Conservation (phyloP, 345 rosid species). For the Citrus reticulata region DNA sequence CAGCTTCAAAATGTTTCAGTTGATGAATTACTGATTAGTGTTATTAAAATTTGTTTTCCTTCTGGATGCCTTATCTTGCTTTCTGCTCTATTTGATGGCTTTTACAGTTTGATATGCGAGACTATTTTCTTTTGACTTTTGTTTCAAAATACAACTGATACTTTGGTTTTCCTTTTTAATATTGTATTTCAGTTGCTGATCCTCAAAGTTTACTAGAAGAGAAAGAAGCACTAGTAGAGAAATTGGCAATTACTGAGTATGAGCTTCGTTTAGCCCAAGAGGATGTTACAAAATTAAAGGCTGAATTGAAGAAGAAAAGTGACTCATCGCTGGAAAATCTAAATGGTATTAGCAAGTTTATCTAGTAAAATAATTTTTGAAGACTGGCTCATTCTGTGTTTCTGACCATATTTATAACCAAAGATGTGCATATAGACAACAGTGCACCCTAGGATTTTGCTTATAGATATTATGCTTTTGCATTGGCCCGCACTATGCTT, state of each 20-base stretch:
- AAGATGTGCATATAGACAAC: background rate
- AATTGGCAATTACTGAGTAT: slow-evolving; percentile 76
- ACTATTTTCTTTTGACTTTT: slow-evolving; percentile 5
- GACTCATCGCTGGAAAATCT: slow-evolving; percentile 37
- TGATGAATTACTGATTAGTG: background rate
- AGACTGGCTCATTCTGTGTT: background rate
- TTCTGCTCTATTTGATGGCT: background rate
- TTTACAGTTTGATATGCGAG: background rate
- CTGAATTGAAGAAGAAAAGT: slow-evolving; percentile 65
- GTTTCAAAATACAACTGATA: slow-evolving; percentile 11
- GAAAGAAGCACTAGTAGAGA: slow-evolving; percentile 77
- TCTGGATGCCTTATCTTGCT: background rate
- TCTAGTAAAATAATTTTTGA: background rate
- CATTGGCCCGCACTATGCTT: background rate
- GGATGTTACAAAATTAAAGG: slow-evolving; percentile 70
- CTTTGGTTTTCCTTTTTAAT: slow-evolving; percentile 11
- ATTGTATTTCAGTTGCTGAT: slow-evolving; percentile 68
- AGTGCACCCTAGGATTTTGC: background rate
- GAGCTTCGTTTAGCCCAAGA: slow-evolving; percentile 91
- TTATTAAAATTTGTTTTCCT: background rate
- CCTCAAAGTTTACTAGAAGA: slow-evolving; percentile 91
- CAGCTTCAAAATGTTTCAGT: background rate
- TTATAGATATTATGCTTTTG: background rate
- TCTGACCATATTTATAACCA: slow-evolving; percentile 1
- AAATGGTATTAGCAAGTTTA: slow-evolving; percentile 36